These are phyloP conservation scores for Penium margaritaceum DNA, from an alignment of 139 green algal species.

Conservation along the genomic window DNA sequence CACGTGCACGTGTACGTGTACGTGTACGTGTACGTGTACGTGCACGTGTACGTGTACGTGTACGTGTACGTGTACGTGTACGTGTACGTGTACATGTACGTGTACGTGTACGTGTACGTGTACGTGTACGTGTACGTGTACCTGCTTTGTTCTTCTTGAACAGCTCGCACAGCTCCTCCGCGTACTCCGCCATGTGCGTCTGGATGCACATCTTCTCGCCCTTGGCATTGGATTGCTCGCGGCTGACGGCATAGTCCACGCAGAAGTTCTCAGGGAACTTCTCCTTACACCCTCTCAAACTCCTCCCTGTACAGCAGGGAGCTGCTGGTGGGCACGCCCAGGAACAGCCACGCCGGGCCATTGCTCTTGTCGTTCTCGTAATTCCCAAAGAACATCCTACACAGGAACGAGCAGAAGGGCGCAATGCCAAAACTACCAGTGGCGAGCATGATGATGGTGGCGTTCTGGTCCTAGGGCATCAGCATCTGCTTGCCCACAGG, in stretches of 20 bases:
- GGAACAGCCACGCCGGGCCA: slow-evolving; percentile 49
- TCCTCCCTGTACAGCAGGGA: slow-evolving; percentile 49
- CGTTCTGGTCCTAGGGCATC: slow-evolving; percentile 45
- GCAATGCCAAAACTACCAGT: slow-evolving; percentile 49
- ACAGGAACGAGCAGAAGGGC: slow-evolving; percentile 45
- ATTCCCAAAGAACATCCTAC: slow-evolving; percentile 52
- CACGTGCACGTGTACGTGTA: too few species aligned
- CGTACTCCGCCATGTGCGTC: slow-evolving; percentile 49
- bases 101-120: too few species aligned
- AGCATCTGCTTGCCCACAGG: slow-evolving; percentile 51
- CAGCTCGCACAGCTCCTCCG: slow-evolving; percentile 43
- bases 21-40: too few species aligned
- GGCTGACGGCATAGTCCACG: slow-evolving; percentile 43
- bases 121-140: too few species aligned
- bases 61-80: too few species aligned
- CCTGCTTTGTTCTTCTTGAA: slow-evolving; percentile 50
- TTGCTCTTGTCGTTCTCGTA: slow-evolving; percentile 48
- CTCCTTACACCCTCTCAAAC: slow-evolving; percentile 51
- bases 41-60: too few species aligned
- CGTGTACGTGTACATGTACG: too few species aligned
- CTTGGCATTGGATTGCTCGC: slow-evolving; percentile 46
- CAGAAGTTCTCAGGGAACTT: slow-evolving; percentile 49
- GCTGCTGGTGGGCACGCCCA: slow-evolving; percentile 44
- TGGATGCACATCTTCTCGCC: slow-evolving; percentile 53
- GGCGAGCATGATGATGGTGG: slow-evolving; percentile 47